A percentile compares a stretch with the other conserved stretches of the same genome.
Conservation (phyloP, 2,329 filamentous ascomycete species). For the Trichoderma sp. region DNA sequence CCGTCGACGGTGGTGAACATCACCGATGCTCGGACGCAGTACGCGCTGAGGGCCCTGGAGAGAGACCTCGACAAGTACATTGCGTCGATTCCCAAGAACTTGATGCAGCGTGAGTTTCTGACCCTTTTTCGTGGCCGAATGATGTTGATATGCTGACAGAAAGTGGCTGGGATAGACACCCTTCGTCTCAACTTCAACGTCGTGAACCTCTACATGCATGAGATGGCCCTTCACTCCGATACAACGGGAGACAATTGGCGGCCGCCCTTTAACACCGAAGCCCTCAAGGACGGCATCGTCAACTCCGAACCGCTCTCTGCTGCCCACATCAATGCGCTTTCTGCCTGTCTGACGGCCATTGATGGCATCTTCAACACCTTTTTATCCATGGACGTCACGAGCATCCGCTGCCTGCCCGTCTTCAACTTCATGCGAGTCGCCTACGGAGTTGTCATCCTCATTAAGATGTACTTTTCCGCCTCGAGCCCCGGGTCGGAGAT, state of each 20-base stretch:
- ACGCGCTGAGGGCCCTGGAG: conserved; percentile 66
- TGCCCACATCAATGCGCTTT: conserved; percentile 67
- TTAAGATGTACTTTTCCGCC: conserved; percentile 73
- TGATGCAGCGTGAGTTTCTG: conserved; percentile 53
- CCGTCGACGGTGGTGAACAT: conserved; percentile 57
- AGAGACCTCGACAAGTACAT: conserved; percentile 64
- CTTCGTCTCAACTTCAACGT: conserved; percentile 66
- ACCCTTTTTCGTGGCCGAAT: neutral
- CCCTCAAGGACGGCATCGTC: conserved; percentile 48
- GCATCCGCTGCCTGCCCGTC: conserved; percentile 67
- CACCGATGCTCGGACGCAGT: conserved; percentile 64
- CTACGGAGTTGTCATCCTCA: conserved; percentile 70
- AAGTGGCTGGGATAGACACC: conserved; percentile 48
- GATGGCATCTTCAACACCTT: conserved; percentile 69
- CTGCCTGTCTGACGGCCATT: conserved; percentile 66
- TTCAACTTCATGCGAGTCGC: conserved; percentile 72
- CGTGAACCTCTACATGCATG: conserved; percentile 73
- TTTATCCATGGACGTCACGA: conserved; percentile 58
- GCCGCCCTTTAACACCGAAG: conserved; percentile 50
- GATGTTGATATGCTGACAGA: neutral
- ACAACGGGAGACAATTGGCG: conserved; percentile 58
- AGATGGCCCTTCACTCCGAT: conserved; percentile 70
- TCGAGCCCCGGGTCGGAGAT: conserved; percentile 66
- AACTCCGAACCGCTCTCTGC: conserved; percentile 45
- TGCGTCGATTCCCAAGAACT: conserved; percentile 53